These are phyloP conservation scores for Golubevia sp. DNA, from an alignment of 1,284 basidiomycete genomes.

Conservation along the genomic window DNA sequence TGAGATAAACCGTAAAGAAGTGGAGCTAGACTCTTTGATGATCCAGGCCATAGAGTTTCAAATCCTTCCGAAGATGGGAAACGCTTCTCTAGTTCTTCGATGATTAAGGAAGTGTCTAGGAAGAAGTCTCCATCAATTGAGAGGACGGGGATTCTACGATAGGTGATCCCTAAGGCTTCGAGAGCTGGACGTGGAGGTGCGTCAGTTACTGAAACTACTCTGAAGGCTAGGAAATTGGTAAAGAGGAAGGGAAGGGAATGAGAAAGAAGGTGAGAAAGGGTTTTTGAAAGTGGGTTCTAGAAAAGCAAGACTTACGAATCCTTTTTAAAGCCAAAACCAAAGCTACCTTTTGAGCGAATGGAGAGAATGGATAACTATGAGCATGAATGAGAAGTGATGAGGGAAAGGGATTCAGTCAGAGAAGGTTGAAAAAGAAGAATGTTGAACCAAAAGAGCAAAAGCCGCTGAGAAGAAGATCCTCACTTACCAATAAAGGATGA, in stretches of 20 bases:
- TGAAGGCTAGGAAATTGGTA: neutral
- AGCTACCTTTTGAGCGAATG: conserved; percentile 8
- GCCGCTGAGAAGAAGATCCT: too few relatives aligned
- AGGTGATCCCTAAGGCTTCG: neutral
- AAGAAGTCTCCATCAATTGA: neutral
- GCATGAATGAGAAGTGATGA: too few relatives aligned
- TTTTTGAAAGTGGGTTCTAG: too few relatives aligned
- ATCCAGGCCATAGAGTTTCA: neutral
- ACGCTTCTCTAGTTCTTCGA: neutral
- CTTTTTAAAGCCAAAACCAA: conserved; percentile 7
- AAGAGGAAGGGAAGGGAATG: neutral
- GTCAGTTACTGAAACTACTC: neutral
- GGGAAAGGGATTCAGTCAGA: too few relatives aligned
- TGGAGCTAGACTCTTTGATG: neutral
- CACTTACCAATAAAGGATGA: too few relatives aligned
- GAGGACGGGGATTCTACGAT: neutral
- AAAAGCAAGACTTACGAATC: neutral
- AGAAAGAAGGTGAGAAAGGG: too few relatives aligned
- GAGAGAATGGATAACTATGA: conserved; percentile 8
- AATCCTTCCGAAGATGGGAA: neutral
- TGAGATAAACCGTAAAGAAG: neutral
- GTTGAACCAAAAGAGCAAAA: too few relatives aligned
- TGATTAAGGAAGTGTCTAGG: neutral
- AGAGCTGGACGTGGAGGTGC: neutral
- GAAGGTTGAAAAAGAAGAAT: too few relatives aligned